Evolutionary conservation across 371 early-diverging fungal genomes (phyloP).

Genomic region (Umbelopsis sp.): DNA sequence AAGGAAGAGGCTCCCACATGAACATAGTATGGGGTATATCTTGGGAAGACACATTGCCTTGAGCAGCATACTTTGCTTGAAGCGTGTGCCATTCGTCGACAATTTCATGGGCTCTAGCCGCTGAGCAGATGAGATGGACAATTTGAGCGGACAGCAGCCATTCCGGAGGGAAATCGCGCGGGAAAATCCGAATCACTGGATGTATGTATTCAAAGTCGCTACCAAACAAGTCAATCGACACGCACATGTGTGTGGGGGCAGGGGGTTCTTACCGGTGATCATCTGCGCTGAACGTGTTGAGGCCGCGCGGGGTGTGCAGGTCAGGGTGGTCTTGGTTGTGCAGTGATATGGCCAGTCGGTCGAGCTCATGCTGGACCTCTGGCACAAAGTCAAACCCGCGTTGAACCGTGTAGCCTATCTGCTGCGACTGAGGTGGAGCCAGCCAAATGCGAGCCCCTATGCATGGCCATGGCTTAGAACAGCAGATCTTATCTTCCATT

Average conservation of each 20-base stretch:
- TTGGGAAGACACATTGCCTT: neutral
- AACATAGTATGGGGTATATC: constrained; percentile 26
- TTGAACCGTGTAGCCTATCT: constrained; percentile 46
- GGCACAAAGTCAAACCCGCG: constrained; percentile 44
- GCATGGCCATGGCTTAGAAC: neutral
- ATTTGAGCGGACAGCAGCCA: constrained; percentile 41
- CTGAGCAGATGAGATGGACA: constrained; percentile 44
- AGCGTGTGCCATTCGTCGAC: constrained; percentile 33
- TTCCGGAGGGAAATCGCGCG: constrained; percentile 38
- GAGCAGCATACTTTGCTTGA: neutral
- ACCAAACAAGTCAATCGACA: neutral
- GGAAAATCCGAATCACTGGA: constrained; percentile 44
- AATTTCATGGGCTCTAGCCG: constrained; percentile 44
- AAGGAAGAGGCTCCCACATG: constrained; percentile 54
- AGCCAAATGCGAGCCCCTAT: constrained; percentile 52
- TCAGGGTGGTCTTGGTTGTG: constrained; percentile 29
- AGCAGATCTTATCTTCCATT: no score
- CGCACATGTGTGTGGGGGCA: neutral
- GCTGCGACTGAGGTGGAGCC: constrained; percentile 23
- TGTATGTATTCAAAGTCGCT: constrained; percentile 52
- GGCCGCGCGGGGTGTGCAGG: constrained; percentile 45
- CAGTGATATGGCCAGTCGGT: constrained; percentile 34
- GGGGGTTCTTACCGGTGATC: constrained; percentile 38
- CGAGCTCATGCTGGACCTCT: constrained; percentile 31
- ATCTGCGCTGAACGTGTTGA: constrained; percentile 44